Conservation (phyloP, 768 basidiomycete genomes). For the Kwoniella dendrophila region DNA sequence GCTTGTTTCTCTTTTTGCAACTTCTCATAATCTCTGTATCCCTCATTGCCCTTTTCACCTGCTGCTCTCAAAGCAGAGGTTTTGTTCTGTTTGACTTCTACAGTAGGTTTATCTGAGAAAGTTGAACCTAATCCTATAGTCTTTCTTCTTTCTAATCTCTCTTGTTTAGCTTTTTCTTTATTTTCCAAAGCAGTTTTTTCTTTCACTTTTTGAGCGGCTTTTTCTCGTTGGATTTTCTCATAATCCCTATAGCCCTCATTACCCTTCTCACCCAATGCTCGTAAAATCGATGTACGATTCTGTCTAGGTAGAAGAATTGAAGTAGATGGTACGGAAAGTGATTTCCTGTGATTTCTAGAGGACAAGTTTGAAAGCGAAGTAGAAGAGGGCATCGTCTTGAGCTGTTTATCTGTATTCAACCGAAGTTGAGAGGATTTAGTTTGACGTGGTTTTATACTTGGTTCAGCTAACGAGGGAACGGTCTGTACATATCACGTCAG, state of each 20-base stretch:
- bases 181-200: constrained; percentile 15
- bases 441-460: constrained; percentile 27
- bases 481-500: constrained; percentile 15
- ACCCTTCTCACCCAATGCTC: constrained; percentile 13
- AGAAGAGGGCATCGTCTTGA: background rate
- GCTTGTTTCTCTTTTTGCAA: background rate
- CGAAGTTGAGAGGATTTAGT: constrained; percentile 39
- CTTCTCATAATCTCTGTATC: background rate
- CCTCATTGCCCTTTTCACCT: constrained; percentile 3
- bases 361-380: background rate
- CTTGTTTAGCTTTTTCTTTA: constrained; percentile 16
- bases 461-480: constrained; percentile 33
- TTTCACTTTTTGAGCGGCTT: background rate
- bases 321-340: background rate
- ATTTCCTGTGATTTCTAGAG: background rate
- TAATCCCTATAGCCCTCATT: constrained; percentile 5
- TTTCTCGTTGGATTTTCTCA: background rate
- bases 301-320: constrained; percentile 1
- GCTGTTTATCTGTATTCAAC: constrained; percentile 7
- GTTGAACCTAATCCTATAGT: background rate
- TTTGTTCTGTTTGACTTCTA: constrained; percentile 6
- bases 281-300: constrained; percentile 4
- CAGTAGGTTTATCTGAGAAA: background rate
- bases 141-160: constrained; percentile 21
- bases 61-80: constrained; percentile 1